A percentile compares a stretch with the other conserved stretches of the same genome.
These are phyloP conservation scores for Calonectria pteridis DNA, from an alignment of 2,329 filamentous ascomycete species.

Conservation along the genomic window DNA sequence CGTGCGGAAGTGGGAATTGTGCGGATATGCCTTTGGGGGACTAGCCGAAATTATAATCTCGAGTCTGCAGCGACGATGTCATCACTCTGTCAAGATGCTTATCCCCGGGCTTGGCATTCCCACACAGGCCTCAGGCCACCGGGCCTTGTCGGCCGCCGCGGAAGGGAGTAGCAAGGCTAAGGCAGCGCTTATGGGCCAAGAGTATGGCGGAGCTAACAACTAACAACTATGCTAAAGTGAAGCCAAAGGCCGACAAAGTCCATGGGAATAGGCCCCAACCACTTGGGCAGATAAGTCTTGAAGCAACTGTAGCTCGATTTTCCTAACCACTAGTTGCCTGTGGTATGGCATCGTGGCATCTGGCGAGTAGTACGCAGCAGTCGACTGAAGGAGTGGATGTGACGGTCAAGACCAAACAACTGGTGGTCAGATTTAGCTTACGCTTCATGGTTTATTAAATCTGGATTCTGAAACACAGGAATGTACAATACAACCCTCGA, in stretches of 20 bases:
- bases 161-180: not conserved
- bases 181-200: not conserved
- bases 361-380: not conserved
- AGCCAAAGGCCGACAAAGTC: not conserved
- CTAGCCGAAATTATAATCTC: not conserved
- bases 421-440: not conserved
- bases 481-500: no score
- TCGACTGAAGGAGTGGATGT: not conserved
- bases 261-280: not conserved
- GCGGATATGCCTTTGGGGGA: not conserved
- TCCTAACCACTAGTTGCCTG: not conserved
- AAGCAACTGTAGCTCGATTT: not conserved
- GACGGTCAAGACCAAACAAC: not conserved
- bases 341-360: not conserved
- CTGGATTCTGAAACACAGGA: rapidly evolving
- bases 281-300: not conserved
- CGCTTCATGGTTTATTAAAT: not conserved
- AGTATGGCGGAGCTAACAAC: not conserved
- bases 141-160: not conserved
- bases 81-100: not conserved
- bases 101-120: not conserved
- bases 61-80: not conserved
- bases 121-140: not conserved
- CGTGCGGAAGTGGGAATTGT: not conserved
- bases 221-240: no score